Conservation (phyloP, 2,329 filamentous ascomycete species). For the Colletotrichum chlorophyti region DNA sequence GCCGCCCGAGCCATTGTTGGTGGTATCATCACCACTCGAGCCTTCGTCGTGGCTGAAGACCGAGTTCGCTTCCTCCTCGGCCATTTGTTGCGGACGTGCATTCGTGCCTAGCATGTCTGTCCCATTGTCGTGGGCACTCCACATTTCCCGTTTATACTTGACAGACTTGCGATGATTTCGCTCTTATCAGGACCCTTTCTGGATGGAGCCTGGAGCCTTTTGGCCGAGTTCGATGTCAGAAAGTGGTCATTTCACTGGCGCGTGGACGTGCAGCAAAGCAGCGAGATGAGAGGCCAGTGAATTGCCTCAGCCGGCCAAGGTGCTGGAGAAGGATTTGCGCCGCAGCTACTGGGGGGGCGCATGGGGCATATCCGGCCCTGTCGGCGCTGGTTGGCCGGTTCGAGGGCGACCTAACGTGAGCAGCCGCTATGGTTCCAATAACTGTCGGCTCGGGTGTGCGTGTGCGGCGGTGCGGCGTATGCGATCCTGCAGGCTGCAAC, state of each 20-base stretch:
- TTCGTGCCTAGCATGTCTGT: slow-evolving; percentile 35
- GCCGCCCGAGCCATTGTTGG: slow-evolving; percentile 35
- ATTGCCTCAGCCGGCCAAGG: slow-evolving; percentile 24
- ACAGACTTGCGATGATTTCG: slow-evolving; percentile 11
- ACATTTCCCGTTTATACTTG: slow-evolving; percentile 33
- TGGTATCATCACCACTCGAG: slow-evolving; percentile 45
- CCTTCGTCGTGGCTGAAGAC: slow-evolving; percentile 43
- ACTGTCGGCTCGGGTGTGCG: background rate
- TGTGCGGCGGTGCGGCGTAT: background rate
- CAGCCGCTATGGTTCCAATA: background rate
- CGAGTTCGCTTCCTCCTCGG: slow-evolving; percentile 45
- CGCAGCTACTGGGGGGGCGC: slow-evolving; percentile 6
- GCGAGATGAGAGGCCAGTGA: background rate
- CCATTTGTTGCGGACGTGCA: slow-evolving; percentile 36
- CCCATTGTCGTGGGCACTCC: slow-evolving; percentile 35
- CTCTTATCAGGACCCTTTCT: slow-evolving; percentile 26
- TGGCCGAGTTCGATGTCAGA: slow-evolving; percentile 24
- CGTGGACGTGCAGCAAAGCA: slow-evolving; percentile 13
- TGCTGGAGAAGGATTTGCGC: slow-evolving; percentile 17
- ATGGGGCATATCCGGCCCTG: slow-evolving; percentile 20
- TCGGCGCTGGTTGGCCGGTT: slow-evolving; percentile 6
- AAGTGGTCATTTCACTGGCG: slow-evolving; percentile 25
- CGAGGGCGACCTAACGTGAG: slow-evolving; percentile 9
- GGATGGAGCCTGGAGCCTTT: slow-evolving; percentile 21
- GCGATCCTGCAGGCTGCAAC: slow-evolving; percentile 17